Evolutionary conservation across 2,329 filamentous ascomycete species (phyloP), one percentile per base, ranked within the genome.

Genomic region (Penicillium nordicum): DNA sequence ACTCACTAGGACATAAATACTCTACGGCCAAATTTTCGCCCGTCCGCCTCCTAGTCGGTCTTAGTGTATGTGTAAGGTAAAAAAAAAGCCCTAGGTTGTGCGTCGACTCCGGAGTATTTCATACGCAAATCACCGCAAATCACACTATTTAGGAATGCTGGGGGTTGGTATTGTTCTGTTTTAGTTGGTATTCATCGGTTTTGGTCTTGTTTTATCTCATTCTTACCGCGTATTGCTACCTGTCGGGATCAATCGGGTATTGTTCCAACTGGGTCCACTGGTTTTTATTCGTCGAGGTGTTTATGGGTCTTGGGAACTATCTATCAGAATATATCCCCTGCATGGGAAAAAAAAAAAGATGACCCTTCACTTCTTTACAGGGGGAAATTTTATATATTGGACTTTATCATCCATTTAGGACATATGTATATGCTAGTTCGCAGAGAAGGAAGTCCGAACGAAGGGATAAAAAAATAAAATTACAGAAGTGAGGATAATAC

Each of bases 21-120:
- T 72, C 61, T 65, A 62, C 69, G 67, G 69, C 67, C 67, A 67
- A 71, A 72, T 70, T 72, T 72, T 72, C 68, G 67, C 69, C 63
- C 66, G 69, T 67, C 68, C 67, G 65, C 62, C 63, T 66, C 64
- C 68, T 61, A 59, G 64, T 69, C 61, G 60, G 64, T 64, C 57
- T 64, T 69, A 67, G 69, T 71, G 69, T 66, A 66, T 59, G 36
- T 25, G 48, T 55, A 44, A 40, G 37, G 57, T 59, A 55, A 55
- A 53, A 44, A 54, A 62, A 65, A 65, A 69, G 68, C 66, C 68
- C 68, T 69, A 69, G 59, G 65, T 61, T 65, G 63, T 64, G 63
- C 60, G 51, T 45, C 59, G 57, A 55, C 58, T 48, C 27, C 48
- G 50, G 53, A 57, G 57, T 64, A 61, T 65, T 63, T 60, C 57